Evolutionary conservation across 2,329 filamentous ascomycete genomes (phyloP).

Genomic region (Neonectria sp.): DNA sequence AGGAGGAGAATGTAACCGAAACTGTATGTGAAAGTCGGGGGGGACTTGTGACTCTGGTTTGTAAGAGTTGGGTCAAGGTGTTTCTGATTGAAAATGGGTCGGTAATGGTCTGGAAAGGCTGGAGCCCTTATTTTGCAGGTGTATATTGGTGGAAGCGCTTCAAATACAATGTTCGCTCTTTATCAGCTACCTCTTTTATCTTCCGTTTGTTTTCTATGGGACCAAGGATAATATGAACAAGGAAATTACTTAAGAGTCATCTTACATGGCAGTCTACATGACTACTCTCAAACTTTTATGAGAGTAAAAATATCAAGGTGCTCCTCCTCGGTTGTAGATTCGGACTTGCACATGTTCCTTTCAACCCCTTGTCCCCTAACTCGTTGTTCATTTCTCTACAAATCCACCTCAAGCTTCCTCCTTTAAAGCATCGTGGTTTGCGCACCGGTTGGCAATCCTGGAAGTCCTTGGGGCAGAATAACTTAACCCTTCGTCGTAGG

Average conservation of each 20-base stretch:
- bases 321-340: not conserved
- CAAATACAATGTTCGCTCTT: not conserved
- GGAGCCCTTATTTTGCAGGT: not conserved
- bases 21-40: not conserved
- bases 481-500: too few relatives aligned
- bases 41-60: not conserved
- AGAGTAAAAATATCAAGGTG: not conserved
- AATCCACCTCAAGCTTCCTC: not conserved
- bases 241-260: not conserved
- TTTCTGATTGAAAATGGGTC: not conserved
- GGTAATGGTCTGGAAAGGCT: not conserved
- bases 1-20: conserved; percentile 9
- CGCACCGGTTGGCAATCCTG: not conserved
- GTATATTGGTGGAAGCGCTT: not conserved
- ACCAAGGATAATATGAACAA: not conserved
- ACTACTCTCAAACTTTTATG: not conserved
- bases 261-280: not conserved
- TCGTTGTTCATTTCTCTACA: not conserved
- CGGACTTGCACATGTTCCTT: not conserved
- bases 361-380: not conserved
- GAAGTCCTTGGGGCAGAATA: not conserved
- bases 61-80: conserved; percentile 3
- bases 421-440: not conserved
- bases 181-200: not conserved
- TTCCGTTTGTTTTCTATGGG: not conserved